Conservation (phyloP, 164 flowering plant genomes). For the Nymphaea colorata region DNA sequence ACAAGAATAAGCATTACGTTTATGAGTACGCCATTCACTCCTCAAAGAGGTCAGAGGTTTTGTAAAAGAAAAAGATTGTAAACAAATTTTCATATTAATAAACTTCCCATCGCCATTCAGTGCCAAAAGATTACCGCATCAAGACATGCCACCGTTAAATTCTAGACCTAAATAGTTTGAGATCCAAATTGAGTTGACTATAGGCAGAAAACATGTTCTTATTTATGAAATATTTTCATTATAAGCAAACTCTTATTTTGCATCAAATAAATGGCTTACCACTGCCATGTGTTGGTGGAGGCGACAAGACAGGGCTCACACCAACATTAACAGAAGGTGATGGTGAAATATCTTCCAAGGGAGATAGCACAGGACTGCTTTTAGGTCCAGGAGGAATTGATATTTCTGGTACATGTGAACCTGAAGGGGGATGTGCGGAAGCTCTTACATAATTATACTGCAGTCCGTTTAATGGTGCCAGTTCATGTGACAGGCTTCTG, state of each 20-base stretch:
- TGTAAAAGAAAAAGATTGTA: too few relatives aligned
- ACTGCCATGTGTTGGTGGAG: background rate
- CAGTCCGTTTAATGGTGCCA: slow-evolving; percentile 38
- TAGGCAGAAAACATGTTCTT: background rate
- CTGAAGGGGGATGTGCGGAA: slow-evolving; percentile 35
- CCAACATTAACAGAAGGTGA: slow-evolving; percentile 1
- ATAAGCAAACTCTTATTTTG: too few relatives aligned
- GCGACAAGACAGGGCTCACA: background rate
- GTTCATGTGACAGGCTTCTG: slow-evolving; percentile 12
- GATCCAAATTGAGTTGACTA: background rate
- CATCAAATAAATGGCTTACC: background rate
- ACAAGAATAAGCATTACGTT: too few relatives aligned
- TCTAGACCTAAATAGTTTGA: background rate
- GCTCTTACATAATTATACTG: slow-evolving; percentile 30
- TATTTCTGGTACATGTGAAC: slow-evolving; percentile 35
- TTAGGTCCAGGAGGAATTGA: slow-evolving; percentile 25
- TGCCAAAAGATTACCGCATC: background rate
- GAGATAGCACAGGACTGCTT: slow-evolving; percentile 20
- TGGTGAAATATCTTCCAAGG: slow-evolving; percentile 14
- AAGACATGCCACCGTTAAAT: background rate
- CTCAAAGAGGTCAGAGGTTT: too few relatives aligned
- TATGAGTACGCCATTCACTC: too few relatives aligned
- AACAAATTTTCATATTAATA: too few relatives aligned
- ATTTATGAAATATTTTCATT: background rate
- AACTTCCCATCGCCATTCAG: too few relatives aligned